A percentile compares a stretch with the other conserved stretches of the same genome.
Conservation (phyloP, 169 alveolate species). For the Plasmodium malariae region DNA sequence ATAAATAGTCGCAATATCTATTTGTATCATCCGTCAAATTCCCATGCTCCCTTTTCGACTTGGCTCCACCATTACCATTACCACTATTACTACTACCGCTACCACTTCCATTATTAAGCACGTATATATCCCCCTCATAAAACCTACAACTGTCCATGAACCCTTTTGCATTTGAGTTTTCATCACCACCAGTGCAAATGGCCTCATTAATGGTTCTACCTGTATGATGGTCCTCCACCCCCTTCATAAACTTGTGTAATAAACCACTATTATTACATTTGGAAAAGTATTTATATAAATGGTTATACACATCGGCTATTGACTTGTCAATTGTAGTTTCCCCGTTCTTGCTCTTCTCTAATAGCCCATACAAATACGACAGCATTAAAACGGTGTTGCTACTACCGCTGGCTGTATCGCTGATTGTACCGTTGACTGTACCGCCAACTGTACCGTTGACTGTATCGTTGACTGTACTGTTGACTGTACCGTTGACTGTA, state of each 20-base stretch:
- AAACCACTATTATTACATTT: not conserved
- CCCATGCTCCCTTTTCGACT: not conserved
- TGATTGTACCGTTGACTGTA: too few relatives aligned
- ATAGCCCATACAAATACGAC: not conserved
- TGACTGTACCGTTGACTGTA: too few relatives aligned
- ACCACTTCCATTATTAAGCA: not conserved
- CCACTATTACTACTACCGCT: not conserved
- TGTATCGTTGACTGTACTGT: too few relatives aligned
- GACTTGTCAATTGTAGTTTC: too few relatives aligned
- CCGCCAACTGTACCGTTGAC: too few relatives aligned
- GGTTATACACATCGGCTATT: not conserved
- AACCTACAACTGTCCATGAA: not conserved
- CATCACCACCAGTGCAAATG: not conserved
- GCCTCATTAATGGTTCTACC: not conserved
- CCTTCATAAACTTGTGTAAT: not conserved
- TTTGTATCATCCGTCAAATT: not conserved
- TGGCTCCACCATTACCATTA: not conserved
- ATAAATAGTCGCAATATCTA: not conserved
- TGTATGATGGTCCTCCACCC: not conserved
- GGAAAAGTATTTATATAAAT: not conserved
- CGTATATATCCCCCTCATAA: not conserved
- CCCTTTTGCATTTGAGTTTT: not conserved
- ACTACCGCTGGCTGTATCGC: too few relatives aligned
- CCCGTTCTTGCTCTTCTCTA: not conserved
- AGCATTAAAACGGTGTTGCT: not conserved